These are phyloP conservation scores for Hypoxylon lienhwacheense DNA, from an alignment of 495 filamentous ascomycete genomes.

Conservation along the genomic window DNA sequence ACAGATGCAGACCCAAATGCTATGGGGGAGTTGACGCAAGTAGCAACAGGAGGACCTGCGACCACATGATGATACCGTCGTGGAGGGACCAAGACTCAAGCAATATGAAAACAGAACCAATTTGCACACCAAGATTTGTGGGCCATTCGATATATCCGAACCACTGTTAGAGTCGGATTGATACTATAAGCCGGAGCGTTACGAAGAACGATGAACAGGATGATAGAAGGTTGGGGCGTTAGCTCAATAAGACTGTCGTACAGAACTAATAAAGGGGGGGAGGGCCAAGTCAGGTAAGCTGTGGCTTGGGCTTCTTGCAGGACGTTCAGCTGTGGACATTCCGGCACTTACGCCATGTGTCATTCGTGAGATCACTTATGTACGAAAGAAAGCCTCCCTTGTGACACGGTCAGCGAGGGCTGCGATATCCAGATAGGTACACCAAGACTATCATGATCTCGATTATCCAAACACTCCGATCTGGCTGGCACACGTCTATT, in stretches of 20 bases:
- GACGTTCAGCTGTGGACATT: not conserved
- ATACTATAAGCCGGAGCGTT: conserved; percentile 1
- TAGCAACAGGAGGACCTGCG: not conserved
- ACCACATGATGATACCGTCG: conserved; percentile 3
- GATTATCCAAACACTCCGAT: too few species aligned
- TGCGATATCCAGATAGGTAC: not conserved
- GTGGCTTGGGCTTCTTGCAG: conserved; percentile 5
- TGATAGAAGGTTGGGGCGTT: conserved; percentile 25
- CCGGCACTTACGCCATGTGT: not conserved
- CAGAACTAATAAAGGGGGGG: too few species aligned
- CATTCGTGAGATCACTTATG: not conserved
- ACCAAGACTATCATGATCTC: not conserved
- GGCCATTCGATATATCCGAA: conserved; percentile 6
- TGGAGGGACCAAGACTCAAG: not conserved
- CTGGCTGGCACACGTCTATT: too few species aligned
- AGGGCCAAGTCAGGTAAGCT: not conserved
- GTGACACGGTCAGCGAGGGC: not conserved
- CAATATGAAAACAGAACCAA: conserved; percentile 2
- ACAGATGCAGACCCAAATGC: conserved; percentile 9
- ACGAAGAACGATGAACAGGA: conserved; percentile 26
- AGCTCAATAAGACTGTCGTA: conserved; percentile 12
- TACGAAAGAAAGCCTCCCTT: not conserved
- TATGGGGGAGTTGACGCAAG: not conserved
- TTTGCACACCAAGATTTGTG: conserved; percentile 1
- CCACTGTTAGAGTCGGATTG: conserved; percentile 7